A percentile compares a stretch with the other conserved stretches of the same genome.
Conservation (phyloP, 31 red algal genomes). For the Bonnemaisonia californica region DNA sequence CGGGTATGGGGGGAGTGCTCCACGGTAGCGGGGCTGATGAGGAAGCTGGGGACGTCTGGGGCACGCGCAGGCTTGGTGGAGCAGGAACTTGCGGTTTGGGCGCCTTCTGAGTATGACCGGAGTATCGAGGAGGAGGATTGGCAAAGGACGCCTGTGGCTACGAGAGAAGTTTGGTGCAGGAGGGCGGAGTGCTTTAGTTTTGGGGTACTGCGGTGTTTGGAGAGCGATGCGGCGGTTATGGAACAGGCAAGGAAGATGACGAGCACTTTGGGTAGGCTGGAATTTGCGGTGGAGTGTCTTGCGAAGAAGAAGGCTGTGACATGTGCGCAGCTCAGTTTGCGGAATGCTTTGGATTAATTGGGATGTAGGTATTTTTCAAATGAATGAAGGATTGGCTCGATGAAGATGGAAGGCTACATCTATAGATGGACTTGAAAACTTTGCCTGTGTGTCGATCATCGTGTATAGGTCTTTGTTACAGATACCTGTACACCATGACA, state of each 20-base stretch:
- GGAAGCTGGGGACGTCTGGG: constrained; percentile 15
- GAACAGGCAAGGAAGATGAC: constrained; percentile 42
- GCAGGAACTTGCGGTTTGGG: constrained; percentile 68
- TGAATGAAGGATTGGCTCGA: no score
- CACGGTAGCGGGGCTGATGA: constrained; percentile 31
- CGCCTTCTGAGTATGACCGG: constrained; percentile 57
- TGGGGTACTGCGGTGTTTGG: constrained; percentile 57
- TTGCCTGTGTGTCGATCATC: no score
- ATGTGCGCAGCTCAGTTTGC: constrained; percentile 48
- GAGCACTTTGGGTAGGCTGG: constrained; percentile 38
- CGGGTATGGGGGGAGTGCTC: constrained; percentile 37
- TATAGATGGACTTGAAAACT: no score
- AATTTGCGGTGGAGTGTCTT: constrained; percentile 37
- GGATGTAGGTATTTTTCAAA: no score
- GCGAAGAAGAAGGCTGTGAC: constrained; percentile 47
- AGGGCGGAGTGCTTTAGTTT: constrained; percentile 72
- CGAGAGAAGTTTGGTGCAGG: constrained; percentile 44
- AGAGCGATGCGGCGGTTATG: constrained; percentile 29
- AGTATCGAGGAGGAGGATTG: constrained; percentile 56
- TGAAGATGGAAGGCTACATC: no score
- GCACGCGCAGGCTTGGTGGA: constrained; percentile 7
- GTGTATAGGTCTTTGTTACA: no score
- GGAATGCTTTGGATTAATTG: constrained; percentile 55
- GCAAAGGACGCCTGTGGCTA: constrained; percentile 34
- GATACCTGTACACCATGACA: no score